Percentiles rank a stretch among this genome's conserved stretches.
phyloP scores from a whole-genome alignment of 1,284 basidiomycete species.

The Lentinula novae-zelandiae region DNA sequence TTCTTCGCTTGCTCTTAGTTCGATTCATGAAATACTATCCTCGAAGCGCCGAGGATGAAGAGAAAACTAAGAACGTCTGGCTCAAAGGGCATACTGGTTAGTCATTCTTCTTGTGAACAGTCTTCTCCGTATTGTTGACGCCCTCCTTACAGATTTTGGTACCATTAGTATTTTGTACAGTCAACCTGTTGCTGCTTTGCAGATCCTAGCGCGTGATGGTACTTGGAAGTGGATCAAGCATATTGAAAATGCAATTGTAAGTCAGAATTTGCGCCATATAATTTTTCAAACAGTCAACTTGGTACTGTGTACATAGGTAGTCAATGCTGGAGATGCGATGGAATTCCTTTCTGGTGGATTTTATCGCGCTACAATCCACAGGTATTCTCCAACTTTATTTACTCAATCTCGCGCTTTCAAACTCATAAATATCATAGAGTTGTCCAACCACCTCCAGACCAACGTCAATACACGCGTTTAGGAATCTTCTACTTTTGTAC shows the following conservation, averaged over 20 bases:
- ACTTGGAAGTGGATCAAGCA: constrained; percentile 59
- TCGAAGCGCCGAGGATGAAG: constrained; percentile 40
- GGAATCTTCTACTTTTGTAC: constrained; percentile 43
- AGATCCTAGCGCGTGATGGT: constrained; percentile 49
- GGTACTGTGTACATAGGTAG: constrained; percentile 26
- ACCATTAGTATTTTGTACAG: constrained; percentile 55
- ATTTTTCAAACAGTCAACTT: too few relatives aligned
- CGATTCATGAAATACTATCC: constrained; percentile 48
- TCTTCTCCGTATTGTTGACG: neutral
- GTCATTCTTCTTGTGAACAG: neutral
- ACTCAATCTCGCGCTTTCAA: neutral
- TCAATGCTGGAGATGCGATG: constrained; percentile 58
- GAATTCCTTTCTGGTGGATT: constrained; percentile 54
- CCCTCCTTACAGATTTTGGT: constrained; percentile 33
- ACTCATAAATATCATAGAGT: constrained; percentile 24
- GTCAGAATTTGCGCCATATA: constrained; percentile 5
- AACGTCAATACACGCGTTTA: constrained; percentile 33
- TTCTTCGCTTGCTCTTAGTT: constrained; percentile 32
- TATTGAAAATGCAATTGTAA: constrained; percentile 55
- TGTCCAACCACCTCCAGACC: constrained; percentile 39
- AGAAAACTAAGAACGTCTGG: constrained; percentile 41
- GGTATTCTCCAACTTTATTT: neutral
- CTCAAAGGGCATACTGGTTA: constrained; percentile 37
- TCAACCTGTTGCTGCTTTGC: constrained; percentile 56
- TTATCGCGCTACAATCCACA: constrained; percentile 43